These are phyloP conservation scores for Aureobasidium pullulans DNA, from an alignment of 2,329 filamentous ascomycete genomes.

Conservation along the genomic window DNA sequence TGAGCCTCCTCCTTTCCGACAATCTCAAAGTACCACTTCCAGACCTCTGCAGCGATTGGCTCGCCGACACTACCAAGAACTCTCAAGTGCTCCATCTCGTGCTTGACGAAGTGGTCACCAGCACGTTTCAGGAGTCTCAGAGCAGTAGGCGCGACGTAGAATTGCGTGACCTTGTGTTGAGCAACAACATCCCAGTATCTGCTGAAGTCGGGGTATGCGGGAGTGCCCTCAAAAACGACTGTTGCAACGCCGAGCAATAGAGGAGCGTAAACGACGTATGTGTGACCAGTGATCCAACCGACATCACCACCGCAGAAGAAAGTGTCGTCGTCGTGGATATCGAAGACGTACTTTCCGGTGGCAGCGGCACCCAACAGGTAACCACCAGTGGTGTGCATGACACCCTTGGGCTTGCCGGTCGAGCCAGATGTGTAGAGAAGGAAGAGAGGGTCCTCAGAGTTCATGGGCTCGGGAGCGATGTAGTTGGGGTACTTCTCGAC, in stretches of 20 bases:
- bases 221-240: conserved; percentile 95
- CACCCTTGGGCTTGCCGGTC: conserved; percentile 96
- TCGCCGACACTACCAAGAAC: conserved; percentile 93
- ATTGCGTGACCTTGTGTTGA: conserved; percentile 90
- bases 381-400: conserved; percentile 94
- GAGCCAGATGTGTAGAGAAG: conserved; percentile 96
- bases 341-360: conserved; percentile 97
- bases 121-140: conserved; percentile 90
- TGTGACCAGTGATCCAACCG: conserved; percentile 98
- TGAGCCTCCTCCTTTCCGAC: conserved; percentile 92
- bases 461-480: conserved; percentile 80
- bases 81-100: conserved; percentile 80
- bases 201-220: conserved; percentile 94
- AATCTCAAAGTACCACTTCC: conserved; percentile 98
- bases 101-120: conserved; percentile 84
- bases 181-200: conserved; percentile 98
- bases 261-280: conserved; percentile 95
- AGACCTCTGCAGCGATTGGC: conserved; percentile 94
- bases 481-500: conserved; percentile 93
- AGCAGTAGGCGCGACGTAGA: conserved; percentile 95
- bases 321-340: conserved; percentile 86
- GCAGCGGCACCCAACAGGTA: conserved; percentile 90
- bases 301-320: conserved; percentile 99
- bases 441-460: conserved; percentile 93
- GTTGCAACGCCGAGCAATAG: conserved; percentile 87